phyloP scores from a whole-genome alignment of 1,284 basidiomycete species.

The Cystobasidium sp. region DNA sequence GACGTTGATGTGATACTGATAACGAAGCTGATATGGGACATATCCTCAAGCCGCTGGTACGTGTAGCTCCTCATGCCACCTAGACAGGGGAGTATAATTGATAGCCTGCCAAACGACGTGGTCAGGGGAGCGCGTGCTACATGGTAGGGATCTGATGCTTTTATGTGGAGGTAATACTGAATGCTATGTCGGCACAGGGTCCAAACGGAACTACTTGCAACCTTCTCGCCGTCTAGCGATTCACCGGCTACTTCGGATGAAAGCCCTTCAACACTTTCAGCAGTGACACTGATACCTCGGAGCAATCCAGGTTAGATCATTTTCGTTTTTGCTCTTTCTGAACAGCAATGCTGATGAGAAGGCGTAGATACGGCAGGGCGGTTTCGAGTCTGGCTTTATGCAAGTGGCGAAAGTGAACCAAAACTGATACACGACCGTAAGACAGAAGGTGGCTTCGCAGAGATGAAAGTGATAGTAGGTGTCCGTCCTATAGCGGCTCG shows the following conservation, averaged over 20 bases:
- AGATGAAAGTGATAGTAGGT: slow-evolving; percentile 43
- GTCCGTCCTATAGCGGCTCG: background rate
- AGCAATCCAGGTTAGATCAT: slow-evolving; percentile 5
- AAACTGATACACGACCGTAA: slow-evolving; percentile 40
- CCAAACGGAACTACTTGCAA: slow-evolving; percentile 38
- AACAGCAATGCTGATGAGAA: background rate
- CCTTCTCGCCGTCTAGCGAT: slow-evolving; percentile 39
- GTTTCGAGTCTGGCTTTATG: slow-evolving; percentile 37
- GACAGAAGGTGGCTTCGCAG: slow-evolving; percentile 41
- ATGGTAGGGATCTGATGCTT: background rate
- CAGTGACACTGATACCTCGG: slow-evolving; percentile 37
- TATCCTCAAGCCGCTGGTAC: slow-evolving; percentile 28
- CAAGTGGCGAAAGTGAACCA: slow-evolving; percentile 11
- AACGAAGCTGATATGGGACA: slow-evolving; percentile 1
- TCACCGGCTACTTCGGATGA: slow-evolving; percentile 13
- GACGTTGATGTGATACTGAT: background rate
- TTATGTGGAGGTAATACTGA: background rate
- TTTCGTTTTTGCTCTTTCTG: background rate
- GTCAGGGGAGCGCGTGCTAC: slow-evolving; percentile 34
- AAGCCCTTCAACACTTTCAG: slow-evolving; percentile 33
- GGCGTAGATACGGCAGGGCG: slow-evolving; percentile 31
- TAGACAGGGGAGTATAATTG: background rate
- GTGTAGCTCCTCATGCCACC: background rate
- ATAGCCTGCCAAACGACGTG: background rate
- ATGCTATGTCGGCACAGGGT: background rate